Percentiles rank a stretch among this genome's conserved stretches.
These are phyloP conservation scores for Erigeron canadensis DNA, from an alignment of 129 eudicot species.

Conservation along the genomic window DNA sequence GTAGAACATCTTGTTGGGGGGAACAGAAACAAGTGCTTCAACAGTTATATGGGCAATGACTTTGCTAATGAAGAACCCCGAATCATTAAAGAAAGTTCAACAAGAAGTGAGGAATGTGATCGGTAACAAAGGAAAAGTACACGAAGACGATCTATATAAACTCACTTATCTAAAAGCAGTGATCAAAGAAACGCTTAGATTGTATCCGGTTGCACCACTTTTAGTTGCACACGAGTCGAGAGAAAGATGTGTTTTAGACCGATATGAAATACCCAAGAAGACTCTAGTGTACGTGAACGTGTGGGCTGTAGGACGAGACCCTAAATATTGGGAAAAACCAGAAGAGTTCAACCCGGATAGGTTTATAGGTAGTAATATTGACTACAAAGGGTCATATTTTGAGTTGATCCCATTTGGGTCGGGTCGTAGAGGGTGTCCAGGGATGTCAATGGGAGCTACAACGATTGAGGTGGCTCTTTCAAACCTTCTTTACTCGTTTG, in stretches of 20 bases:
- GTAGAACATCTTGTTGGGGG: conserved; percentile 43
- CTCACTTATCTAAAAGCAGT: conserved; percentile 37
- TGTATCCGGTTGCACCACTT: conserved; percentile 36
- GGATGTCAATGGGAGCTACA: conserved; percentile 28
- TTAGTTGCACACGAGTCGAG: conserved; percentile 29
- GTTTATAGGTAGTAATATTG: conserved; percentile 31
- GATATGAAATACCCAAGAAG: conserved; percentile 31
- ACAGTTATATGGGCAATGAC: conserved; percentile 48
- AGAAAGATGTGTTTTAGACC: conserved; percentile 23
- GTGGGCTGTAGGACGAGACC: conserved; percentile 47
- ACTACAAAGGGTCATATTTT: conserved; percentile 37
- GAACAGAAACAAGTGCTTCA: conserved; percentile 48
- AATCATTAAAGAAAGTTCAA: conserved; percentile 39
- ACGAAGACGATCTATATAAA: conserved; percentile 34
- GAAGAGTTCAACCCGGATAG: conserved; percentile 42
- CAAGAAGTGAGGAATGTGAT: conserved; percentile 36
- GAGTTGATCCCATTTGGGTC: conserved; percentile 45
- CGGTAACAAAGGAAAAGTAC: conserved; percentile 27
- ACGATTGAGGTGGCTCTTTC: conserved; percentile 36
- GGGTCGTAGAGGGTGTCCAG: conserved; percentile 41
- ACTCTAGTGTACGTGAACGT: conserved; percentile 36
- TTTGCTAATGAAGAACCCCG: conserved; percentile 39
- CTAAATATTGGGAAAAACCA: conserved; percentile 37
- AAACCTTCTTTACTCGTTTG: conserved; percentile 37
- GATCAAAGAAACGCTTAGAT: conserved; percentile 36